Conservation (phyloP, 140 eudicot genomes). For the Senecio squalidus region DNA sequence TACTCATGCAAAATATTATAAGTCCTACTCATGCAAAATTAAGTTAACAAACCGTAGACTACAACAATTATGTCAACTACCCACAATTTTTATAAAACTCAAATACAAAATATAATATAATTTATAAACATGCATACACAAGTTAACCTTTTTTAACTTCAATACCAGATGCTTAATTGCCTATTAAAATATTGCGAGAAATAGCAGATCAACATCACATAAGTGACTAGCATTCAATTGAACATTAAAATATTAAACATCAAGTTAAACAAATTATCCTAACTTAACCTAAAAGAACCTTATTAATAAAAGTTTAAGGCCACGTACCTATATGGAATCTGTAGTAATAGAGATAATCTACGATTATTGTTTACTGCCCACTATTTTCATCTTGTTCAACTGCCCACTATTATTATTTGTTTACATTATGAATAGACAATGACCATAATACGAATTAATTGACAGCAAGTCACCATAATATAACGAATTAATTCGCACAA, state of each 20-base stretch:
- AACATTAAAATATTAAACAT: not conserved
- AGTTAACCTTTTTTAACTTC: conserved; percentile 15
- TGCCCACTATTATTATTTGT: too few species aligned
- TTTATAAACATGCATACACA: conserved; percentile 1
- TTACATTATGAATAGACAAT: too few species aligned
- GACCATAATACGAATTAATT: too few species aligned
- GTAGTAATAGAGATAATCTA: not conserved
- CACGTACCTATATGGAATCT: not conserved
- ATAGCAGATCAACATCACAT: conserved; percentile 9
- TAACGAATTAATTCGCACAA: too few species aligned
- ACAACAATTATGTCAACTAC: too few species aligned
- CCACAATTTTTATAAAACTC: too few species aligned
- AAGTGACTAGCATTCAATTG: not conserved
- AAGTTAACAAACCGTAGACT: too few species aligned
- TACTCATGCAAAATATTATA: too few species aligned
- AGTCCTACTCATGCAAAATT: too few species aligned
- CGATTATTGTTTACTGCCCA: not conserved
- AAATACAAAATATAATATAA: too few species aligned
- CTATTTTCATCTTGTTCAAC: too few species aligned
- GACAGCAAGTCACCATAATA: too few species aligned
- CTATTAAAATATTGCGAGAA: conserved; percentile 8
- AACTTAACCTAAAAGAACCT: not conserved
- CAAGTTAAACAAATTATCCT: not conserved
- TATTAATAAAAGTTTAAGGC: not conserved
- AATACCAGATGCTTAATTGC: not conserved